Evolutionary conservation across 345 rosid genomes (phyloP).

Genomic region (Populus simonii): DNA sequence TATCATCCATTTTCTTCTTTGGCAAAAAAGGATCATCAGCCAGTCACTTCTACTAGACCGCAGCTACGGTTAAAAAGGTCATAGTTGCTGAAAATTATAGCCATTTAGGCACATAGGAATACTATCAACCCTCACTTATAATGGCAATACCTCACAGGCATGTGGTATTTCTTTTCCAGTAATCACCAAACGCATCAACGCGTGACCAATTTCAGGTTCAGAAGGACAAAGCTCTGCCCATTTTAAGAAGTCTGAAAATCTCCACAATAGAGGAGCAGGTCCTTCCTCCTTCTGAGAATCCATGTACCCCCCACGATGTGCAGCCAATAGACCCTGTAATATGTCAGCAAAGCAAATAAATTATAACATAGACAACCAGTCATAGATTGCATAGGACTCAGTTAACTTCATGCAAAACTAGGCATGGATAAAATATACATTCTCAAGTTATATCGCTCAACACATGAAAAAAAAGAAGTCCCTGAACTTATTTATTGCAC

Average conservation of each 20-base stretch:
- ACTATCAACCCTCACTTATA: background rate
- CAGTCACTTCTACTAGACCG: background rate
- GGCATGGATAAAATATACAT: background rate
- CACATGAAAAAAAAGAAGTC: background rate
- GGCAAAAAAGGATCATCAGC: too few species aligned
- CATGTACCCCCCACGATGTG: conserved; percentile 98
- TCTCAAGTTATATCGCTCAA: background rate
- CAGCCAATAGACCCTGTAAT: conserved; percentile 85
- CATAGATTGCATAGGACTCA: background rate
- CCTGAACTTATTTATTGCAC: background rate
- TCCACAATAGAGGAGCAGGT: conserved; percentile 94
- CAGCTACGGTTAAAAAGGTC: background rate
- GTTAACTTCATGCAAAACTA: background rate
- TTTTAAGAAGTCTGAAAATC: conserved; percentile 90
- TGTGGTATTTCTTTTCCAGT: conserved; percentile 98
- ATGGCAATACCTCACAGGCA: conserved; percentile 78
- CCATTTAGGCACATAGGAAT: background rate
- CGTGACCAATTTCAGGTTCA: conserved; percentile 95
- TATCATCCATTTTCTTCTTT: background rate
- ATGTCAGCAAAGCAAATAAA: conserved; percentile 18
- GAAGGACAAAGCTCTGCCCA: conserved; percentile 99
- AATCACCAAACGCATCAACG: conserved; percentile 96
- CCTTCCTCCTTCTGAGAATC: conserved; percentile 98
- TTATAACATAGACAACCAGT: background rate
- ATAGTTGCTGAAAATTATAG: background rate